Evolutionary conservation across 495 filamentous ascomycete genomes (phyloP), one percentile per base, ranked within the genome.

Genomic region (Hypoxylon perforatum): DNA sequence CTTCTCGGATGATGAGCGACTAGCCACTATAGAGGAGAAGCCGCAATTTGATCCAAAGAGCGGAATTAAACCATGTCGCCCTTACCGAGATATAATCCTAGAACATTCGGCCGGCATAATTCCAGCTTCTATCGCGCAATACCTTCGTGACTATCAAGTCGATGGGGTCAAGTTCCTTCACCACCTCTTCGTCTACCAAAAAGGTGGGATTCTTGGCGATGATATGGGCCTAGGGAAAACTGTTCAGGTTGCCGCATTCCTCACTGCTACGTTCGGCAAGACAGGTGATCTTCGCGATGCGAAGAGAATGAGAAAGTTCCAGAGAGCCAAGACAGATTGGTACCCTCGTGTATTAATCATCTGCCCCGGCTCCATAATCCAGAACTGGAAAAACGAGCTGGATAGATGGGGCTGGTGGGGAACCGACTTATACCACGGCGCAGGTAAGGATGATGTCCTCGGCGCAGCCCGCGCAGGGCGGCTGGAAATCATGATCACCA

Each of bases 211-310:
- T 19, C 82, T 99, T 1, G 86, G 96, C 1, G 95, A 99, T 75
- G 95, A 99, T 72, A 99, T 99, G 95, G 95, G 95, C 30, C 77
- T 99, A 28, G 95, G 95, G 0, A 99, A 99, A 76, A 99, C 95
- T 0, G 92, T 99, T 12, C 95, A 99, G 76, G 93, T 99, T 23
- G 96, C 95, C 61, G 92, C 94, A 0, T 99, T 98, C 68, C 82
- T 99, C 33, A 93, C 92, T 0, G 93, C 89, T 7, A 93, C 92
- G 5, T 99, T 97, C 74, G 96, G 94, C 0, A 98, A 98, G 77
- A 97, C 92, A 4, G 96, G 88, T 1, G 94, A 97, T 67, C 90
- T 94, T 75, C 82, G 94, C 45, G 95, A 99, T 71, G 81, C 75
- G 1, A 97, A 97, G 70, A 81, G 92, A 30, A 97, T 98, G 96